Conservation (phyloP, 2,329 filamentous ascomycete species). For the Xylaria sp. region DNA sequence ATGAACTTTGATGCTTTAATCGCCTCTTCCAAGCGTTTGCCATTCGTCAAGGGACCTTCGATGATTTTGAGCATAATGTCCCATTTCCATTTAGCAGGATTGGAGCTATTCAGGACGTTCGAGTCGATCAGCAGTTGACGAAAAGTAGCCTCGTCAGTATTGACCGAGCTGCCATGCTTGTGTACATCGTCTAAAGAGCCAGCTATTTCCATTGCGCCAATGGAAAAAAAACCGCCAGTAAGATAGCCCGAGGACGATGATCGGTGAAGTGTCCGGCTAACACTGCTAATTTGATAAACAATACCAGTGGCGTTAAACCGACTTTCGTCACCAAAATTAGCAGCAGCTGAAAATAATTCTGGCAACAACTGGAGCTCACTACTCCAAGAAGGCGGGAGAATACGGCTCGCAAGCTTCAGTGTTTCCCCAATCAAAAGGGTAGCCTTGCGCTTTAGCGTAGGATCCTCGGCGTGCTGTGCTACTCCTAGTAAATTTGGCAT, state of each 20-base stretch:
- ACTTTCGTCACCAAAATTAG: slow-evolving; percentile 71
- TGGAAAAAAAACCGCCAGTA: slow-evolving; percentile 47
- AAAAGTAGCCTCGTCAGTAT: slow-evolving; percentile 67
- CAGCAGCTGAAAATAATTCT: slow-evolving; percentile 78
- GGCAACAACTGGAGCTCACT: slow-evolving; percentile 86
- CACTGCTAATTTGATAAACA: slow-evolving; percentile 97
- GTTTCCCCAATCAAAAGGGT: slow-evolving; percentile 91
- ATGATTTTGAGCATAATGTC: slow-evolving; percentile 88
- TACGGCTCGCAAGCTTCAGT: slow-evolving; percentile 83
- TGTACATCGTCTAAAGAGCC: slow-evolving; percentile 61
- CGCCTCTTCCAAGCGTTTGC: slow-evolving; percentile 91
- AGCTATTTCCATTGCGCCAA: slow-evolving; percentile 55
- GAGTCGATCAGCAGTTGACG: slow-evolving; percentile 74
- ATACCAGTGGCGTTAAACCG: slow-evolving; percentile 85
- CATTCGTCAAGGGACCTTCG: slow-evolving; percentile 87
- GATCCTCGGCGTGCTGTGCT: slow-evolving; percentile 70
- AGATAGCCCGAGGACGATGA: slow-evolving; percentile 63
- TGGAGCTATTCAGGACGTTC: slow-evolving; percentile 84
- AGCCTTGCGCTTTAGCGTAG: slow-evolving; percentile 81
- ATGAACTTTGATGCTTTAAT: slow-evolving; percentile 96
- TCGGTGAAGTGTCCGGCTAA: slow-evolving; percentile 88
- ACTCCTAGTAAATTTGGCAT: slow-evolving; percentile 66
- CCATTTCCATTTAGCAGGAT: slow-evolving; percentile 97
- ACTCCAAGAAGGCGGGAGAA: slow-evolving; percentile 83
- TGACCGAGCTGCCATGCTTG: slow-evolving; percentile 55